Percentiles rank a stretch among this genome's conserved stretches.
Evolutionary conservation across 805 yeast species (phyloP).

Genomic region (Cyberlindnera maritima): DNA sequence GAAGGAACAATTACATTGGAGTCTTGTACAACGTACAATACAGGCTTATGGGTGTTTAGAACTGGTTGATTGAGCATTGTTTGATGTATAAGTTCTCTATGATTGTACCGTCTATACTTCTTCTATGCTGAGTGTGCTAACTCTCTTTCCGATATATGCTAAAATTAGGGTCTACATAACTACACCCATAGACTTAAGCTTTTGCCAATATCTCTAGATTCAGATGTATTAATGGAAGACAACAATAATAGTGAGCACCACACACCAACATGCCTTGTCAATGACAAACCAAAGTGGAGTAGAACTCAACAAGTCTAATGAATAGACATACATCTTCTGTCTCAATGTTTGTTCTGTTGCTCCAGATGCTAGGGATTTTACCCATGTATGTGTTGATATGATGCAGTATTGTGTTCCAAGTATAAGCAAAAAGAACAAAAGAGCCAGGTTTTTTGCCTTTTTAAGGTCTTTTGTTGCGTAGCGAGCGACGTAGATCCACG

Average conservation of each 20-base stretch:
- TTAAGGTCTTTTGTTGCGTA: not conserved
- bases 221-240: not conserved
- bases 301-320: constrained; percentile 1
- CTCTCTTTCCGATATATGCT: too few species aligned
- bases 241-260: not conserved
- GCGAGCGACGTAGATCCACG: not conserved
- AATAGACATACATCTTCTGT: not conserved
- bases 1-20: too few species aligned
- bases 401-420: not conserved
- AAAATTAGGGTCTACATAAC: too few species aligned
- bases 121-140: too few species aligned
- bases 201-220: too few species aligned
- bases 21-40: too few species aligned
- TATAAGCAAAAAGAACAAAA: not conserved
- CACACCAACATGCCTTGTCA: constrained; percentile 4
- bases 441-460: not conserved
- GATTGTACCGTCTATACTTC: too few species aligned
- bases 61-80: too few species aligned
- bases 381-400: not conserved
- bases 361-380: not conserved
- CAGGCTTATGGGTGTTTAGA: too few species aligned
- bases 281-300: constrained; percentile 3
- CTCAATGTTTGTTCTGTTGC: constrained; percentile 1
- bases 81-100: too few species aligned
- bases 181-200: too few species aligned